Evolutionary conservation across 257 asterid genomes (phyloP).

Genomic region (Solanum paucissectum): DNA sequence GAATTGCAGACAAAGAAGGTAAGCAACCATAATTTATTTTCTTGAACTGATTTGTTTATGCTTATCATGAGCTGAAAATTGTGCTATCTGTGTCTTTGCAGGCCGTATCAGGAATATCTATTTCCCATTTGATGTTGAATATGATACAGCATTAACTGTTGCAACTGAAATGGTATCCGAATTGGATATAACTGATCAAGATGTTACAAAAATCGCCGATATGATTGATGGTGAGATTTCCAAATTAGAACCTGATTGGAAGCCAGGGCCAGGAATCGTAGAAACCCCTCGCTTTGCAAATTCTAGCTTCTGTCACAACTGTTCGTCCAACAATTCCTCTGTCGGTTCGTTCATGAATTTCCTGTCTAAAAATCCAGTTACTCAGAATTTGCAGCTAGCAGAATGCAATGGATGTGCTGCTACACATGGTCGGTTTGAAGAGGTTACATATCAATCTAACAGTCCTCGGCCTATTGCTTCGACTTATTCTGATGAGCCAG

Average conservation of each 20-base stretch:
- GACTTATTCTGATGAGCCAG: conserved; percentile 3
- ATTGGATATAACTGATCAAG: conserved; percentile 42
- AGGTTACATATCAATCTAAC: conserved; percentile 25
- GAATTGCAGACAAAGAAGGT: conserved; percentile 51
- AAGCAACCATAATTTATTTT: background rate
- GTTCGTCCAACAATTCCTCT: conserved; percentile 33
- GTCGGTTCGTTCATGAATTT: conserved; percentile 27
- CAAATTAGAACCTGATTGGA: conserved; percentile 39
- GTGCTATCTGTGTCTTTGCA: conserved; percentile 11
- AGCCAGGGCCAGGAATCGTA: conserved; percentile 27
- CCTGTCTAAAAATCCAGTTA: conserved; percentile 13
- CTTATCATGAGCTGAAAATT: conserved; percentile 1
- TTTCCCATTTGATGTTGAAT: conserved; percentile 34
- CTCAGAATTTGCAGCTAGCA: conserved; percentile 9
- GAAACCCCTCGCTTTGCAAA: conserved; percentile 22
- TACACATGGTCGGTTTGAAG: conserved; percentile 45
- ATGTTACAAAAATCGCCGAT: conserved; percentile 33
- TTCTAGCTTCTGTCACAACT: conserved; percentile 20
- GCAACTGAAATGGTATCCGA: conserved; percentile 51
- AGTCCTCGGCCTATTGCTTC: conserved; percentile 13
- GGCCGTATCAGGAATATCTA: conserved; percentile 41
- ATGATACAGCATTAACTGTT: conserved; percentile 35
- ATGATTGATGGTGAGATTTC: conserved; percentile 48
- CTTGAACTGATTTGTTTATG: background rate
- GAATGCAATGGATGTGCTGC: conserved; percentile 40